Evolutionary conservation across 176 grass and related monocot genomes (phyloP).

Genomic region (Carex cristatella): DNA sequence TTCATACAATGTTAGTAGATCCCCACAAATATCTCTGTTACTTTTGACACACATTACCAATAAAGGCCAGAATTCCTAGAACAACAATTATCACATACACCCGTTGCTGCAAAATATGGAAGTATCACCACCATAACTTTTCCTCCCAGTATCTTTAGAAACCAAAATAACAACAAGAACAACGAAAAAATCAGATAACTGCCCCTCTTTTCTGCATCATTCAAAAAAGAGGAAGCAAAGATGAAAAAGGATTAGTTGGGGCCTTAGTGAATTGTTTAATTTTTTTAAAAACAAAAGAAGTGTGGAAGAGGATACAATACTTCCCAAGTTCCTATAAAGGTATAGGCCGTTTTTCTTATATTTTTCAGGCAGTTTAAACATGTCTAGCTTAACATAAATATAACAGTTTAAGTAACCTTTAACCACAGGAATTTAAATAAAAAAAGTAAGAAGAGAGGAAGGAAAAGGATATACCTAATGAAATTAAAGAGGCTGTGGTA

Average conservation of each 20-base stretch:
- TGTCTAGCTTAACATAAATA: neutral
- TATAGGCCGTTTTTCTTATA: neutral
- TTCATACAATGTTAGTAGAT: neutral
- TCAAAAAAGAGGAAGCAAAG: neutral
- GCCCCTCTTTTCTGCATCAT: neutral
- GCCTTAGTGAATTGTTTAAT: neutral
- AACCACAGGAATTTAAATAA: neutral
- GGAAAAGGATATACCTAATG: slow-evolving; percentile 43
- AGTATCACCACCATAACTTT: neutral
- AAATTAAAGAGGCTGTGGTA: slow-evolving; percentile 87
- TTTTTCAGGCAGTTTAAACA: neutral
- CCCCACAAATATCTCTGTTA: neutral
- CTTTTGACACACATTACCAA: neutral
- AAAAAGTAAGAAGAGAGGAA: neutral
- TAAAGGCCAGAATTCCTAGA: neutral
- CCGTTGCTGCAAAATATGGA: neutral
- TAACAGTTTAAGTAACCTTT: neutral
- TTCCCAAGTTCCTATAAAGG: no score
- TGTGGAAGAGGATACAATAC: no score
- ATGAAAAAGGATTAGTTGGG: neutral
- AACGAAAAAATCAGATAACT: neutral
- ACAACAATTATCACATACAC: neutral
- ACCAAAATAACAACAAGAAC: neutral
- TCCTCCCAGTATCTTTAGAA: neutral
- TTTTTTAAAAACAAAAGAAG: neutral